Conservation (phyloP, 768 basidiomycete species). For the Crassisporium funariophilum region DNA sequence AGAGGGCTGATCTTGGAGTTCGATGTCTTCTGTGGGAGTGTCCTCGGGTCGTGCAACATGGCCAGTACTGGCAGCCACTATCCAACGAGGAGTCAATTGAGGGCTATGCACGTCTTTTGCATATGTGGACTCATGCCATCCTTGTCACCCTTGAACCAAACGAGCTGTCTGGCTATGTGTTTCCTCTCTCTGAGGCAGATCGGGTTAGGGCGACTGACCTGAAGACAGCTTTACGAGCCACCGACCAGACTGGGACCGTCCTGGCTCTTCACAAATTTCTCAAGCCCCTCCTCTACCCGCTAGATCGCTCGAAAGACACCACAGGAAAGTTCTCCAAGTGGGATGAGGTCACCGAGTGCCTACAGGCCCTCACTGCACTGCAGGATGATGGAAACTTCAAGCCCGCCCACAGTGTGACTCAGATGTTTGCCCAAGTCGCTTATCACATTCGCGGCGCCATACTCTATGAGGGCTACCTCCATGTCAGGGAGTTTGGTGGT, state of each 20-base stretch:
- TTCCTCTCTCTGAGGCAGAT: constrained; percentile 6
- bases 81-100: no score
- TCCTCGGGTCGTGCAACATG: no score
- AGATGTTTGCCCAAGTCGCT: constrained; percentile 8
- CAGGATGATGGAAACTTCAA: constrained; percentile 15
- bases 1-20: no score
- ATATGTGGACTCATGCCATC: constrained; percentile 4
- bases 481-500: no score
- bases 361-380: constrained; percentile 9
- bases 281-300: constrained; percentile 7
- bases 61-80: no score
- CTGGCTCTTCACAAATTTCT: constrained; percentile 7
- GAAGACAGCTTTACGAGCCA: not conserved
- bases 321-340: constrained; percentile 8
- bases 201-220: not conserved
- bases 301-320: not conserved
- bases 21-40: no score
- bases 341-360: constrained; percentile 11
- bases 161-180: constrained; percentile 9
- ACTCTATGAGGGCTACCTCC: constrained; percentile 8
- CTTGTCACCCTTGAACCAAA: not conserved
- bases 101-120: constrained; percentile 3
- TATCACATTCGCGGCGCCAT: constrained; percentile 8
- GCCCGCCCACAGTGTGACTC: constrained; percentile 4
- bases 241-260: not conserved